Evolutionary conservation across 306 rosid genomes (phyloP), one percentile per base, ranked within the genome.

Genomic region (Inga laurina): DNA sequence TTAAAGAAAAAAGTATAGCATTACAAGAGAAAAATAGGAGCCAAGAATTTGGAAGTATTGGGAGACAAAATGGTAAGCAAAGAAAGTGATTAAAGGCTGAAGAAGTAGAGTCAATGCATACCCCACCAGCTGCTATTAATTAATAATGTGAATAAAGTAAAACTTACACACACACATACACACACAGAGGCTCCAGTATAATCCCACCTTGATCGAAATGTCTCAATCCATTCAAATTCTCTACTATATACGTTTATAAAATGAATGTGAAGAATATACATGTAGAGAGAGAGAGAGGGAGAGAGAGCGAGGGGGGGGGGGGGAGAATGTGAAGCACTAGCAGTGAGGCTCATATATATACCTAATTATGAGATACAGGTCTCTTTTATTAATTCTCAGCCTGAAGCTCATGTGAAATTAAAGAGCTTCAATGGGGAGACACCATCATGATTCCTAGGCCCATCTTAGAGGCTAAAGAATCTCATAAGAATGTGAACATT

Each of bases 391-490:
- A 6, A 39, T 49, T 49, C 14, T 14, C 18, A 49, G 19, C 57
- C n/a, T 54, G 24, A 54, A 54, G 61, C n/a, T 54, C 13, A 44
- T 44, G 3, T 9, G 48, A 44, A 11, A 10, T 51, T 18, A 51
- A 51, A 16, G 61, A 54, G n/a, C 8, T 54, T 84, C 85, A 77
- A 74, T 65, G 75, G 64, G 82, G 89, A 86, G 87, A 91, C 98
- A 92, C 66, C 85, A 92, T 94, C 87, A 92, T 92, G 88, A 78
- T 70, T 66, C 54, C 81, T 86, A 61, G 78, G 61, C 54, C 84
- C 88, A 78, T 57, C 48, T 73, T 49, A 57, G 54, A 67, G 43
- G 43, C 66, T 67, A 46, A 77, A 59, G 14, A 61, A 81, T 59
- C 70, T 78, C 34, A 8, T 6, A 12, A 4, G 61, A 54, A 15